Base-by-base conservation (phyloP, 169 alveolate genomes). In the Plasmodium blacklocki region DNA sequence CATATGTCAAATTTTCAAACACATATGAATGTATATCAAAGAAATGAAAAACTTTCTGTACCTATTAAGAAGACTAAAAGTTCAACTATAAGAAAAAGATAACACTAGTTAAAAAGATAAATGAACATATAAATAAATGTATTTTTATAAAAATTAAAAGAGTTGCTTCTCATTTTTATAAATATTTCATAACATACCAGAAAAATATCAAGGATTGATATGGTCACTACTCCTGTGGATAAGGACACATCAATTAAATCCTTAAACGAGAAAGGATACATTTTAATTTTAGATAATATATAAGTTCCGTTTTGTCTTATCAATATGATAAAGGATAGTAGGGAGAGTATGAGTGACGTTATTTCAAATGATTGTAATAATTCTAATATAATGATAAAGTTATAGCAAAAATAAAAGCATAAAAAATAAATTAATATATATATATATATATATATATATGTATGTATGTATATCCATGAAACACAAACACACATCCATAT, bases 251-350 rank as follows among this genome's bases (percentile, higher is more conserved):
- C 88, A 47, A 76, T 66, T 58, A 76, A 64, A 39, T 76, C 88
- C 54, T 76, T 76, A 54, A 76, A 62, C 50, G 88, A 76, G 29
- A 76, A 76, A 64, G 88, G 88, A 58, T 76, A 64, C 88, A 76
- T 76, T 67, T 76, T 56, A 18, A 76, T 70, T 66, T 76, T 76
- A 26, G 88, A 29, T 47, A 63, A 52, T 19, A 76, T 76, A 56
- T 76, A 49, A 15, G 88, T 49, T 66, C 88, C 88, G 66, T 56
- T 76, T 76, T 76, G 63, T 76, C 88, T 76, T 49, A 56, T 63
- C 4, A 76, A 58, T 14, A 76, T 64, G 23, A 58, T 76, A 15
- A 76, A 56, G 58, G 88, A 76, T 21, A 76, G 32, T 14, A 63
- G 21, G 14, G 60, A 76, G n/a, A 76, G 59, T 15, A 64, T 15